Conservation (phyloP, 495 filamentous ascomycete genomes). For the Aspergillus sparsus region DNA sequence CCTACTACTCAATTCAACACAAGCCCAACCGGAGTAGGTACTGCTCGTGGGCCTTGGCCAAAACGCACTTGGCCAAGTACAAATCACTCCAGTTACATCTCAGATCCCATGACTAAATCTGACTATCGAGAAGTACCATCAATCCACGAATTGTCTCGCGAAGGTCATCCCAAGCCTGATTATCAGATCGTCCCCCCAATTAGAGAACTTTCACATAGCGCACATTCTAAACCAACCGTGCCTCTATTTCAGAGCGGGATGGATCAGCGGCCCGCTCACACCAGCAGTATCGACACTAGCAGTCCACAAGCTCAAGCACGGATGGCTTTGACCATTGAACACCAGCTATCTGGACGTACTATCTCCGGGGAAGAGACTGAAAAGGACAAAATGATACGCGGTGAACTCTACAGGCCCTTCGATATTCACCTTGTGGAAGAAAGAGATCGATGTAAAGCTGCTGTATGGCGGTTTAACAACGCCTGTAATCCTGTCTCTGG, state of each 20-base stretch:
- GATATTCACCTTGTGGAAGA: slow-evolving; percentile 79
- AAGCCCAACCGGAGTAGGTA: slow-evolving; percentile 39
- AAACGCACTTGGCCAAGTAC: slow-evolving; percentile 41
- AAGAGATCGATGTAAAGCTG: slow-evolving; percentile 80
- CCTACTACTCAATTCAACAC: slow-evolving; percentile 38
- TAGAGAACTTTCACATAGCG: slow-evolving; percentile 42
- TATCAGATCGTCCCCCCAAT: slow-evolving; percentile 48
- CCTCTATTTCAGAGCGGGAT: slow-evolving; percentile 39
- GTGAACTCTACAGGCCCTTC: slow-evolving; percentile 77
- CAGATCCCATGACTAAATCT: slow-evolving; percentile 42
- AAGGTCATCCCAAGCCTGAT: slow-evolving; percentile 42
- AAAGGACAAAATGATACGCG: slow-evolving; percentile 91
- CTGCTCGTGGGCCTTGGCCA: slow-evolving; percentile 42
- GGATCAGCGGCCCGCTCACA: slow-evolving; percentile 40
- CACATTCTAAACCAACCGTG: slow-evolving; percentile 39
- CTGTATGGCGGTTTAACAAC: slow-evolving; percentile 88
- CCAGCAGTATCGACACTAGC: slow-evolving; percentile 38
- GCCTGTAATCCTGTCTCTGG: slow-evolving; percentile 76
- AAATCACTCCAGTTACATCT: slow-evolving; percentile 36
- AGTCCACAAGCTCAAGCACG: slow-evolving; percentile 49
- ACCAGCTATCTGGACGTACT: slow-evolving; percentile 41
- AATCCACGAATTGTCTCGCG: slow-evolving; percentile 47
- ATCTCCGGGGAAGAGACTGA: slow-evolving; percentile 59
- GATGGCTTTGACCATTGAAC: slow-evolving; percentile 50
- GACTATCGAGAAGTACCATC: slow-evolving; percentile 48